Percentiles rank a stretch among this genome's conserved stretches.
phyloP scores from a whole-genome alignment of 192 early-diverging fungal genomes.

The Dissophora ornata region DNA sequence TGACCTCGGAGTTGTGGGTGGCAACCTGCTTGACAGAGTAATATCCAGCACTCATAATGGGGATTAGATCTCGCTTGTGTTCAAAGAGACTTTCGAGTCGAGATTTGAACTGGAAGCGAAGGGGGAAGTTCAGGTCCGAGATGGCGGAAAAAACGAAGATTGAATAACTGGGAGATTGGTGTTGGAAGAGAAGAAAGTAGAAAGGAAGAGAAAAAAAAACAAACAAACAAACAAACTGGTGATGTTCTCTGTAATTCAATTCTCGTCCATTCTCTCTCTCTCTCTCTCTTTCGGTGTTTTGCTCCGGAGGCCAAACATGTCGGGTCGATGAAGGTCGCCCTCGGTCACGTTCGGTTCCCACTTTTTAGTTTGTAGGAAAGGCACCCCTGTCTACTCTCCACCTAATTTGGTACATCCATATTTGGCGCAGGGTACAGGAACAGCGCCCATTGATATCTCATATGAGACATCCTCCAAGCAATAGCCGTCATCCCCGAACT shows the following conservation, averaged over 20 bases:
- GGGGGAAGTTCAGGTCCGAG: slow-evolving; percentile 47
- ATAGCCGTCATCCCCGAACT: no score
- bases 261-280: background rate
- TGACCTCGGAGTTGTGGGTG: slow-evolving; percentile 46
- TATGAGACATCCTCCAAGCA: no score
- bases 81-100: slow-evolving; percentile 42
- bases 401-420: no score
- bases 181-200: background rate
- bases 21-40: slow-evolving; percentile 33
- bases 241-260: background rate
- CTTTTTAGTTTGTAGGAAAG: no score
- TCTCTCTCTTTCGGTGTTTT: background rate
- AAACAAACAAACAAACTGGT: background rate
- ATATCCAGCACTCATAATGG: slow-evolving; percentile 40
- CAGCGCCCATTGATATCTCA: no score
- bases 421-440: no score
- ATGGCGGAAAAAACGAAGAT: slow-evolving; percentile 21
- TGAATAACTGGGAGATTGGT: background rate
- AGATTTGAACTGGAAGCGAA: slow-evolving; percentile 46
- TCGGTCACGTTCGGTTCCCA: no score
- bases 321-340: no score
- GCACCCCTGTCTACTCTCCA: no score
- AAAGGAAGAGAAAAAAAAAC: slow-evolving; percentile 3
- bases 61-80: slow-evolving; percentile 11
- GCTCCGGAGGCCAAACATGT: no score